Evolutionary conservation across 148 eudicot species (phyloP).

Genomic region (Mesembryanthemum crystallinum): DNA sequence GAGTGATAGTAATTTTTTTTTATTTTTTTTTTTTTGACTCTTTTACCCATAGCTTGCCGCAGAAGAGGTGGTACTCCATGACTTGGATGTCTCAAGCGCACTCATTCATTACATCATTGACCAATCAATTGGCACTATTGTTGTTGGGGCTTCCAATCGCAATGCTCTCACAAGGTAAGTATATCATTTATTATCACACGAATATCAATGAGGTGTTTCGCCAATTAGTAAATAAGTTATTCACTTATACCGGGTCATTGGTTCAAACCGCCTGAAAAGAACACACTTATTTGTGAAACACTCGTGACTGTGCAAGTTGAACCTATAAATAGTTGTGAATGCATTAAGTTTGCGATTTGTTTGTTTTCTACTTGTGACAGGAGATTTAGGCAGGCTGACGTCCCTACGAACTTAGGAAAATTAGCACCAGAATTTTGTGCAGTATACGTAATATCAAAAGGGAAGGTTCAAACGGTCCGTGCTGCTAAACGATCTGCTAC

Average conservation of each 20-base stretch:
- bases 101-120: constrained; percentile 41
- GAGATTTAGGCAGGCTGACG: constrained; percentile 53
- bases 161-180: constrained; percentile 57
- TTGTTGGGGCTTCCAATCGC: constrained; percentile 60
- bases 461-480: constrained; percentile 39
- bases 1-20: too few species aligned
- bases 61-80: constrained; percentile 60
- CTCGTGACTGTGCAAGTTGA: too few species aligned
- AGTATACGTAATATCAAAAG: constrained; percentile 51
- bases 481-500: constrained; percentile 29
- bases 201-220: too few species aligned
- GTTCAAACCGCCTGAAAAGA: too few species aligned
- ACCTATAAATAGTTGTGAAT: too few species aligned
- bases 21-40: not conserved
- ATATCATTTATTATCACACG: too few species aligned
- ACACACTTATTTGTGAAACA: too few species aligned
- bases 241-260: too few species aligned
- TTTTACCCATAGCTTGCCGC: constrained; percentile 45
- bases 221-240: too few species aligned
- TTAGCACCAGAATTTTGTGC: constrained; percentile 59
- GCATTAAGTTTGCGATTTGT: not conserved
- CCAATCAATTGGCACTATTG: constrained; percentile 39
- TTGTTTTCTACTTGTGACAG: constrained; percentile 28
- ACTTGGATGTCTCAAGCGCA: constrained; percentile 48
- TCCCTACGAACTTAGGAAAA: constrained; percentile 51